Percentiles rank a stretch among this genome's conserved stretches.
Conservation (phyloP, 805 yeast genomes). For the Schwanniomyces vanrijiae region DNA sequence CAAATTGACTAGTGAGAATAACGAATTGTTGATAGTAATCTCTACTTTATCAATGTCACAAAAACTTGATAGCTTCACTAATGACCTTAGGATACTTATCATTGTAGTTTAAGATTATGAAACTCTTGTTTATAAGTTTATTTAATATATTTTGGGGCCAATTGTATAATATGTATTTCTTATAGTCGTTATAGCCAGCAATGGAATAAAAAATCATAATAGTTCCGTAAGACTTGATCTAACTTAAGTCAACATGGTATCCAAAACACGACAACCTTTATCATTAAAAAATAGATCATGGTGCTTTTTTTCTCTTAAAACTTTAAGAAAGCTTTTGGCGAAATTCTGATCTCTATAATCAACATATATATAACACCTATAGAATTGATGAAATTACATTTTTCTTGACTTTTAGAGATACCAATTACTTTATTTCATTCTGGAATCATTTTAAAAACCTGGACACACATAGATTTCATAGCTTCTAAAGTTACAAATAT, state of each 20-base stretch:
- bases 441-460: constrained; percentile 27
- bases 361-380: constrained; percentile 51
- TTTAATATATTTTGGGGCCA: constrained; percentile 23
- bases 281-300: constrained; percentile 24
- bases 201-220: constrained; percentile 31
- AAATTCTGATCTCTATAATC: constrained; percentile 41
- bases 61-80: constrained; percentile 11
- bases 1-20: constrained; percentile 17
- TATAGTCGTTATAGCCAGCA: constrained; percentile 27
- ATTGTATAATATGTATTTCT: constrained; percentile 13
- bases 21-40: constrained; percentile 11
- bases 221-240: constrained; percentile 17
- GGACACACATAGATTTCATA: constrained; percentile 32
- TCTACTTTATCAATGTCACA: constrained; percentile 12
- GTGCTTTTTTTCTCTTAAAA: constrained; percentile 39
- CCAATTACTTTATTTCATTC: constrained; percentile 29
- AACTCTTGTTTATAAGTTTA: constrained; percentile 20
- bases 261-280: constrained; percentile 25
- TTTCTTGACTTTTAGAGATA: constrained; percentile 40
- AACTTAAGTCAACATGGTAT: constrained; percentile 14
- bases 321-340: constrained; percentile 20
- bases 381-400: constrained; percentile 51
- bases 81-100: constrained; percentile 11
- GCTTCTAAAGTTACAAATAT: constrained; percentile 37
- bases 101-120: constrained; percentile 17